Evolutionary conservation across 2,329 filamentous ascomycete genomes (phyloP).

Genomic region (Diaporthe australafricana): DNA sequence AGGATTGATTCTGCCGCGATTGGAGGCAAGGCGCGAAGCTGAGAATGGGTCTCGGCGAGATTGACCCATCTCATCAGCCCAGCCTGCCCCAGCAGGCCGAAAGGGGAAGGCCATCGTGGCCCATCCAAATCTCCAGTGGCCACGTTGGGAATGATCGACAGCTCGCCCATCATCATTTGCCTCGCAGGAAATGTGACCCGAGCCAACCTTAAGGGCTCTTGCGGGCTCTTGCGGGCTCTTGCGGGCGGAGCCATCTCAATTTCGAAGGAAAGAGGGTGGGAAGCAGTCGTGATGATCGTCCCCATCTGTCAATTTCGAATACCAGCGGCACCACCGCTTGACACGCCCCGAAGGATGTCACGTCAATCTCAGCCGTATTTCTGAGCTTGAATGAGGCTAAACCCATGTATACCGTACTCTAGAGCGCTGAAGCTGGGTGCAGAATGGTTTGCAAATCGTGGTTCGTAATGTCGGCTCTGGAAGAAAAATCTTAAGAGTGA

Average conservation of each 20-base stretch:
- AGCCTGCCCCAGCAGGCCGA: constrained; percentile 8
- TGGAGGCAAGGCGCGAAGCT: constrained; percentile 26
- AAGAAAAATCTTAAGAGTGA: not conserved
- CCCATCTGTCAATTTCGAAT: constrained; percentile 22
- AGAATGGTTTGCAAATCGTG: not conserved
- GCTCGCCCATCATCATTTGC: constrained; percentile 27
- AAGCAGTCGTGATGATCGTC: constrained; percentile 12
- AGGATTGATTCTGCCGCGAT: constrained; percentile 2
- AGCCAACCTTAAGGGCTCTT: constrained; percentile 24
- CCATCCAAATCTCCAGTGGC: constrained; percentile 30
- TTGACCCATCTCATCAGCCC: constrained; percentile 12
- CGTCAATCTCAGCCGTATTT: not conserved
- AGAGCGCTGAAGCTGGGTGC: not conserved
- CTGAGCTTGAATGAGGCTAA: not conserved
- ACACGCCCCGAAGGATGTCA: not conserved
- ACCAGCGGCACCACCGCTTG: constrained; percentile 23
- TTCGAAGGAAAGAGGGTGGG: not conserved
- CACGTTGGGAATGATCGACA: constrained; percentile 31
- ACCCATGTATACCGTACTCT: not conserved
- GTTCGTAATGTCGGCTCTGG: not conserved
- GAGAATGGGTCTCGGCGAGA: not conserved
- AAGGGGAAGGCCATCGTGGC: constrained; percentile 26
- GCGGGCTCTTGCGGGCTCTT: constrained; percentile 15
- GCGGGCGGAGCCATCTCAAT: constrained; percentile 4
- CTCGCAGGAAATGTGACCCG: constrained; percentile 22